Percentiles rank a stretch among this genome's conserved stretches.
These are phyloP conservation scores for Udeniomyces megalosporus DNA, from an alignment of 768 basidiomycete genomes.

Conservation along the genomic window DNA sequence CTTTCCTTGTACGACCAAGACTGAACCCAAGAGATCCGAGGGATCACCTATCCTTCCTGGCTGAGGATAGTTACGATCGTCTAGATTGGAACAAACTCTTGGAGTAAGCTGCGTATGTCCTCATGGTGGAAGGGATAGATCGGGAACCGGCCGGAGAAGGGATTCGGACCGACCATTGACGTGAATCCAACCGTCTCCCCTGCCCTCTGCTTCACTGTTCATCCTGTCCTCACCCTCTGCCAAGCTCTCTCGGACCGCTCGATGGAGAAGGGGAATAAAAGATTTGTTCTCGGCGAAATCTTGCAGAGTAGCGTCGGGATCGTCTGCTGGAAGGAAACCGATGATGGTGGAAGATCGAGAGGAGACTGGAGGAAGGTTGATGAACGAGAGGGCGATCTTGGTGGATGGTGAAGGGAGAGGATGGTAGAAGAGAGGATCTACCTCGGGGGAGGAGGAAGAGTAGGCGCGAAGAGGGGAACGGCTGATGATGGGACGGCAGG, in stretches of 20 bases:
- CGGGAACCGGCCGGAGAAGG: no score
- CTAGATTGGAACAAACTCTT: not conserved
- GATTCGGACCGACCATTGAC: not conserved
- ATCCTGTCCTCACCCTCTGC: slow-evolving; percentile 9
- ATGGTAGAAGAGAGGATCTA: slow-evolving; percentile 11
- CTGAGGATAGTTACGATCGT: slow-evolving; percentile 11
- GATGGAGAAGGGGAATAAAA: not conserved
- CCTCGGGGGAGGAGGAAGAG: not conserved
- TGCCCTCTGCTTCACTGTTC: slow-evolving; percentile 1
- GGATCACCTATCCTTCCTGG: slow-evolving; percentile 4
- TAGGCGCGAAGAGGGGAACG: not conserved
- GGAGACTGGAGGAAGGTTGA: not conserved
- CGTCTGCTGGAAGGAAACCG: slow-evolving; percentile 3
- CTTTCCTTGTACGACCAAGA: slow-evolving; percentile 1
- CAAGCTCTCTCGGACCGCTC: not conserved
- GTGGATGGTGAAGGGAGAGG: not conserved
- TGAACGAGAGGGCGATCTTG: slow-evolving; percentile 7
- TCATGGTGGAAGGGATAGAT: no score
- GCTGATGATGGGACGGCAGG: no score
- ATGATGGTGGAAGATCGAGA: not conserved
- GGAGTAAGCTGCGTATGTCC: not conserved
- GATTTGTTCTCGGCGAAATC: slow-evolving; percentile 7
- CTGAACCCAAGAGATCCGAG: slow-evolving; percentile 5
- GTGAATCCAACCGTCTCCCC: slow-evolving; percentile 7
- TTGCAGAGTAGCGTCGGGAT: not conserved